Evolutionary conservation across 768 basidiomycete genomes (phyloP), one percentile per base, ranked within the genome.

Genomic region (Chlorophyllum brunneum): DNA sequence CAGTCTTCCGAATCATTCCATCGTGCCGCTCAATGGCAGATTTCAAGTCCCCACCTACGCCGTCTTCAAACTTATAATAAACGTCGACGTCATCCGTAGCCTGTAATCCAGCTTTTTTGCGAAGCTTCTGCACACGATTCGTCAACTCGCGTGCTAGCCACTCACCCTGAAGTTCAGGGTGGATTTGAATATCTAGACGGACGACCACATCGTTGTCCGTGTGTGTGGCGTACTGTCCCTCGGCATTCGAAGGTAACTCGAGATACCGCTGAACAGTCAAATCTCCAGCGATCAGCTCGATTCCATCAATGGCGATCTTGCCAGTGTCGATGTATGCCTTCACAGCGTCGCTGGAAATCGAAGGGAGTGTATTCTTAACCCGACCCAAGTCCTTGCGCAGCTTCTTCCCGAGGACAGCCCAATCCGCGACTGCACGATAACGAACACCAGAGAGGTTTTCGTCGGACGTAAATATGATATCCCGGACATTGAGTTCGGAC

Each of bases 191-290:
- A 68, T 99, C 97, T 34, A 99, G 82, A 41, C 95, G 79, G 56
- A 98, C 80, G 43, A 97, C 95, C 46, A 98, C 94, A 59, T 98
- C 94, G 61, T 88, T 90, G 70, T 98, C 92, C 18, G 93, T 92
- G 56, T 94, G 85, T 24, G 88, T 92, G 36, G 85, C 83, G 58
- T 81, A 87, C 58, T 85, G 83, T 41, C 77, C 80, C 61, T 83
- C 78, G 9, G 73, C 70, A 2, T 72, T 67, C 1, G 83, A 56
- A 1, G 83, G 86, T 0, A 91, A 73, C 61, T 95, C 93, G 56
- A 98, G 86, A 68, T 89, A 95, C 2, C 95, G 86, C 56, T 91
- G 88, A 16, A 98, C 90, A 11, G 87, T 77, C 56, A 99, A 75
- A 63, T 99, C 97, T n/a, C 95, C 97, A 54, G 81, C 76, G 47